Base-by-base conservation (phyloP, 352 stramenopile species). In the Globisporangium recalcitrans region DNA sequence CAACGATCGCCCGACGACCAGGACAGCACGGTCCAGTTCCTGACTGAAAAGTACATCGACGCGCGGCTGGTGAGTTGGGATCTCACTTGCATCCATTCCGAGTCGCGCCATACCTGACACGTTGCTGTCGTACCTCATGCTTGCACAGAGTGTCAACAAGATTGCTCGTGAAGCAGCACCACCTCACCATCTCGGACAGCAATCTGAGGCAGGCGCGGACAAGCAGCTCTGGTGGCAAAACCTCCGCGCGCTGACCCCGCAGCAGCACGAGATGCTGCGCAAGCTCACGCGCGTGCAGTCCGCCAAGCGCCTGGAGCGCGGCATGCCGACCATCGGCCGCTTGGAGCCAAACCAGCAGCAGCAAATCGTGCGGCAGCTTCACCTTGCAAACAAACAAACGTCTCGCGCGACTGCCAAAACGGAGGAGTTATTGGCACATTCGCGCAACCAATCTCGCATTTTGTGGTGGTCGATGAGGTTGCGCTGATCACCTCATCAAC, bases 31-130 rank as follows among this genome's bases (percentile, higher is more conserved):
- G 56, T 66, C 38, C 68, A 66, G 7, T 69, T 77, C 61, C 69
- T 88, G 3, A 72, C 62, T 21, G 70, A 82, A 4, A 85, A 84
- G 57, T 87, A 77, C 65, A 38, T 79, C 5, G 42, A 66, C 21
- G 21, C 52, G 14, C 65, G 61, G 26, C 63, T 87, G 3, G 52
- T 63, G 19, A 59, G n/a, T 16, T 11, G 16, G 29, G 16, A 21
- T n/a, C 6, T 0, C 5, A 11, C 9, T 47, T 57, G 36, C 13
- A 16, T 36, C 22, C 5, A 26, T 42, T 34, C 34, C 5, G 4
- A 16, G 8, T 36, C 6, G 19, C 14, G 27, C 26, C 13, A 4
- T 24, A 31, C n/a, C n/a, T n/a, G n/a, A n/a, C n/a, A n/a, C n/a
- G n/a, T n/a, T n/a, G n/a, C n/a, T n/a, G n/a, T n/a, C n/a, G n/a